phyloP scores from a whole-genome alignment of 2,329 filamentous ascomycete species.

The Cytospora chrysosperma region DNA sequence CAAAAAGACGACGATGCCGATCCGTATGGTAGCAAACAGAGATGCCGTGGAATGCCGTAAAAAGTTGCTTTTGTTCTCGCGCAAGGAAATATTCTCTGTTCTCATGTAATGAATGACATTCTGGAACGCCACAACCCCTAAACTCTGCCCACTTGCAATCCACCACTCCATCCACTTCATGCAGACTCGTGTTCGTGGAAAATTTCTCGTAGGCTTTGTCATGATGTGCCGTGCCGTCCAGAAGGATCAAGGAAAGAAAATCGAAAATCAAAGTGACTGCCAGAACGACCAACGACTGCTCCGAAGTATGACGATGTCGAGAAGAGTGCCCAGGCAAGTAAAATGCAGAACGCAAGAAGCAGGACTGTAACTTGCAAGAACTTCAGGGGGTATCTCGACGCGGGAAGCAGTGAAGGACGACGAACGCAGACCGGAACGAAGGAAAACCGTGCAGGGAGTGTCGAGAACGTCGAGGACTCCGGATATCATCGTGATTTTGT shows the following conservation, averaged over 20 bases:
- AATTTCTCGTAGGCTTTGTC: neutral
- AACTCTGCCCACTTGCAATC: neutral
- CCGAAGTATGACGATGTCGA: constrained; percentile 13
- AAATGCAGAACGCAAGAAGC: constrained; percentile 14
- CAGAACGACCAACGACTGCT: constrained; percentile 11
- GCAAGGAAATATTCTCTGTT: constrained; percentile 6
- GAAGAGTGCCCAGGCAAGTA: constrained; percentile 11
- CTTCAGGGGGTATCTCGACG: constrained; percentile 21
- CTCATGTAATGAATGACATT: constrained; percentile 6
- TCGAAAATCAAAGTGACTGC: constrained; percentile 16
- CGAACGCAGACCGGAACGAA: constrained; percentile 22
- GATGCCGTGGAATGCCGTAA: neutral
- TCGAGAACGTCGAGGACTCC: constrained; percentile 10
- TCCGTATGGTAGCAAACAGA: neutral
- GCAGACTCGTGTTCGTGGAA: constrained; percentile 9
- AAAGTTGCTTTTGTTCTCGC: neutral
- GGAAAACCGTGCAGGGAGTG: constrained; percentile 22
- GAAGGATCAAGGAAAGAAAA: constrained; percentile 4
- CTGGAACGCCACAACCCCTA: constrained; percentile 13
- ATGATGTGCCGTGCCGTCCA: constrained; percentile 14
- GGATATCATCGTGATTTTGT: constrained; percentile 25
- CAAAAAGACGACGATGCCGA: neutral
- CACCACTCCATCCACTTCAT: constrained; percentile 8
- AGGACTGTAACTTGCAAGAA: constrained; percentile 16
- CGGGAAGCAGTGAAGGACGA: constrained; percentile 21